Conservation (phyloP, 345 rosid genomes). For the Murraya koenigii region DNA sequence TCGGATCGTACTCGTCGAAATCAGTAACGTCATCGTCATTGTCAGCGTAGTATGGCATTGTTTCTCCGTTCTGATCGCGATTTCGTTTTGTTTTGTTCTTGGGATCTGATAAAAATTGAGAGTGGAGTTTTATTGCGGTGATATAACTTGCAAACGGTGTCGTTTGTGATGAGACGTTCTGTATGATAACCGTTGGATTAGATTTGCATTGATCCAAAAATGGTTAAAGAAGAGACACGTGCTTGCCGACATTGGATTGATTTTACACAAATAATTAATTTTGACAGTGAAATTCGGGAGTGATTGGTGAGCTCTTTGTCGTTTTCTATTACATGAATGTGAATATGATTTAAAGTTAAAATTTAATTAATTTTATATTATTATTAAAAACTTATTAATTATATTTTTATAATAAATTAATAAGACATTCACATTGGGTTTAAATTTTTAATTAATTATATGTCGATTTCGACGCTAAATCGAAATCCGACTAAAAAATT, state of each 20-base stretch:
- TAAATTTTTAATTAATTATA: too few relatives aligned
- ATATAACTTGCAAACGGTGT: not conserved
- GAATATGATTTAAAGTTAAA: too few relatives aligned
- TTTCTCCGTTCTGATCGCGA: not conserved
- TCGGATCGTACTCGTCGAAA: slow-evolving; percentile 85
- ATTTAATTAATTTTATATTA: too few relatives aligned
- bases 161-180: not conserved
- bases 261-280: not conserved
- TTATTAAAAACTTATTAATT: too few relatives aligned
- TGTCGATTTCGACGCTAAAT: too few relatives aligned
- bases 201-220: not conserved
- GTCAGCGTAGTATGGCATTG: slow-evolving; percentile 78
- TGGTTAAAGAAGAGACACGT: not conserved
- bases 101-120: not conserved
- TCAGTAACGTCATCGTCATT: slow-evolving; percentile 56
- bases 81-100: not conserved
- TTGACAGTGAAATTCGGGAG: not conserved
- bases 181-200: not conserved
- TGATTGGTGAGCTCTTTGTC: too few relatives aligned
- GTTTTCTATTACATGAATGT: too few relatives aligned
- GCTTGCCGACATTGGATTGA: not conserved
- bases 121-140: not conserved
- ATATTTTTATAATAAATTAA: too few relatives aligned
- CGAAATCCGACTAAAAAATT: too few relatives aligned
- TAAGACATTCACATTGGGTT: too few relatives aligned